Conservation (phyloP, 2,329 filamentous ascomycete species). For the Ascochyta rabiei region DNA sequence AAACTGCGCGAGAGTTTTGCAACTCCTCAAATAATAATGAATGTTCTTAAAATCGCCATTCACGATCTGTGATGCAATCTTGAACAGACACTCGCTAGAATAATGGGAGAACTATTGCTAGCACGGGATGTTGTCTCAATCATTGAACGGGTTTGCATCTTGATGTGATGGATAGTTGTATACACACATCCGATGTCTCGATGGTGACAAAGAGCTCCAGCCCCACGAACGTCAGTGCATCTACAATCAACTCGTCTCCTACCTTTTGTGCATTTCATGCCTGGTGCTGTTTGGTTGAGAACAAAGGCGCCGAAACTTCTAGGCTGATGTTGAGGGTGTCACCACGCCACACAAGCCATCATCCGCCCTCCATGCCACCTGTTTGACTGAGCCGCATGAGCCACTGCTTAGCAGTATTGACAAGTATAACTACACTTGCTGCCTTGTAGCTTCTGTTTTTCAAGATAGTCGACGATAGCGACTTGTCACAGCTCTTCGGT, state of each 20-base stretch:
- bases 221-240: not conserved
- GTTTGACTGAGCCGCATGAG: constrained; percentile 13
- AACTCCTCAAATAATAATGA: not conserved
- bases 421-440: not conserved
- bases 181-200: not conserved
- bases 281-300: not conserved
- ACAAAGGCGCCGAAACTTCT: constrained; percentile 3
- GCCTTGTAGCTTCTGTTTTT: not conserved
- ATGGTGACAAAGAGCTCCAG: not conserved
- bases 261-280: no score
- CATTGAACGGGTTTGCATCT: not conserved
- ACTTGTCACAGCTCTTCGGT: not conserved
- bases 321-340: constrained; percentile 6
- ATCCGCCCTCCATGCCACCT: not conserved
- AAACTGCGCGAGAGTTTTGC: not conserved
- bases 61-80: not conserved
- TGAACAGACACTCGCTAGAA: not conserved
- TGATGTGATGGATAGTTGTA: not conserved
- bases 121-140: not conserved
- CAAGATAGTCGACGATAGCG: not conserved
- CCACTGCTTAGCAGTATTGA: not conserved
- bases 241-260: not conserved
- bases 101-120: not conserved
- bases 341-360: constrained; percentile 9
- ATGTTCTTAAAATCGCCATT: not conserved